A percentile compares a stretch with the other conserved stretches of the same genome.
These are phyloP conservation scores for Dendrobium chrysotoxum DNA, from an alignment of 106 monocot genomes.

Conservation along the genomic window DNA sequence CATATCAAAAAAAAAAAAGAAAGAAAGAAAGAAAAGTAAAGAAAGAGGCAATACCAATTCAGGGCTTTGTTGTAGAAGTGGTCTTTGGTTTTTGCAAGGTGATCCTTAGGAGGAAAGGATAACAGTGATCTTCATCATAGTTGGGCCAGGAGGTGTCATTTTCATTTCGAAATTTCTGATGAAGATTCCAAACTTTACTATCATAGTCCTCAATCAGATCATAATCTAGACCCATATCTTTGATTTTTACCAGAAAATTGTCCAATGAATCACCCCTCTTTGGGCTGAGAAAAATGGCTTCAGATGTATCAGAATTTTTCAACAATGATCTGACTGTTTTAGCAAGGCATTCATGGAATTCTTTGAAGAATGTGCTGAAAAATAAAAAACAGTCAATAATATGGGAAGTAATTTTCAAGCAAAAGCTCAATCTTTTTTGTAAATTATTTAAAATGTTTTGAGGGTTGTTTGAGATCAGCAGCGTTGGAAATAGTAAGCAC, in stretches of 20 bases:
- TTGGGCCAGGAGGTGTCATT: slow-evolving; percentile 60
- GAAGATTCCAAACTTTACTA: slow-evolving; percentile 48
- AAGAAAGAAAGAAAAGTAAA: too few species aligned
- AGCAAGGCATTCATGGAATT: slow-evolving; percentile 81
- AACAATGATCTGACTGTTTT: slow-evolving; percentile 51
- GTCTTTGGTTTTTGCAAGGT: slow-evolving; percentile 6
- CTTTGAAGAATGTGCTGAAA: slow-evolving; percentile 92
- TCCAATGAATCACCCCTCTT: slow-evolving; percentile 85
- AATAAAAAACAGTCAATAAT: background rate
- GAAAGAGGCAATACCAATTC: background rate
- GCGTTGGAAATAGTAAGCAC: too few species aligned
- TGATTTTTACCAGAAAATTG: slow-evolving; percentile 53
- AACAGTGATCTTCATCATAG: slow-evolving; percentile 81
- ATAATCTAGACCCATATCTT: slow-evolving; percentile 43
- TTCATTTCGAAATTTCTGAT: slow-evolving; percentile 49
- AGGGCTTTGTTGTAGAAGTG: background rate
- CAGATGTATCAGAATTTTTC: slow-evolving; percentile 52
- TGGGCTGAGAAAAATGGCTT: slow-evolving; percentile 77
- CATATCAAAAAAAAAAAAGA: background rate
- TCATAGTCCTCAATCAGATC: slow-evolving; percentile 81
- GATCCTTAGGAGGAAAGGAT: slow-evolving; percentile 68
- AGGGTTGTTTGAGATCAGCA: background rate
- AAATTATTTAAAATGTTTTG: background rate
- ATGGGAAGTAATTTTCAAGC: background rate
- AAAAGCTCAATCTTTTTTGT: background rate